Evolutionary conservation across 2,329 filamentous ascomycete species (phyloP), one percentile per base, ranked within the genome.

Genomic region (Colletotrichum navitas): DNA sequence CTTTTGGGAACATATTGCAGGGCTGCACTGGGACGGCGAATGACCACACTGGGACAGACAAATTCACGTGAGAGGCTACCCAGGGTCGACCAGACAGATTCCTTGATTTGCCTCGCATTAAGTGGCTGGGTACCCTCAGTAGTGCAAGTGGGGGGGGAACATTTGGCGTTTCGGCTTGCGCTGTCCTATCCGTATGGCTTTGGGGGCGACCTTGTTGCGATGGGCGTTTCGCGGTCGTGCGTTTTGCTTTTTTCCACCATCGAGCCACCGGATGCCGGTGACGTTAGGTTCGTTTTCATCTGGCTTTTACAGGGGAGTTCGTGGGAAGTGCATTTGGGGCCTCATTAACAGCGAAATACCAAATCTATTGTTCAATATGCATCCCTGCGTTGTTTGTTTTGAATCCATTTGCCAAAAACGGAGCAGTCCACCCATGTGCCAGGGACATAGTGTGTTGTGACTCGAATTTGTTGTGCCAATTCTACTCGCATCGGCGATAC

Each of bases 121-220:
- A 69, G 69, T 45, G 60, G 66, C 59, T 60, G 66, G 69, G 52
- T 62, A 60, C 56, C 47, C 32, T 54, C 64, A 49, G 59, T 64
- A 55, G 69, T 69, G 18, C 47, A 34, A 66, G 70, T 70, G 70
- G 67, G 49, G 61, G 61, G 58, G 61, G 16, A 4, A 47, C 45
- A 32, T 66, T 49, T 66, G 70, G 70, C 70, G 70, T 72, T 72
- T 72, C 67, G 70, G 70, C 70, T 64, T 60, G 69, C 69, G 54
- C 59, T 66, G 56, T 71, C 67, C 62, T 66, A 51, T 71, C 36
- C 49, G 49, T 54, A 66, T 71, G 59, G 54, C 55, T 70, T 71
- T 61, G 47, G 60, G 63, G 67, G 67, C 56, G 62, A 56, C 41
- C 56, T 58, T 72, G 58, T 63, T 71, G 66, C 62, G 67, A 51